Percentiles rank a stretch among this genome's conserved stretches.
Evolutionary conservation across 2,329 filamentous ascomycete genomes (phyloP).

Genomic region (Trichoderma citrinoviride): DNA sequence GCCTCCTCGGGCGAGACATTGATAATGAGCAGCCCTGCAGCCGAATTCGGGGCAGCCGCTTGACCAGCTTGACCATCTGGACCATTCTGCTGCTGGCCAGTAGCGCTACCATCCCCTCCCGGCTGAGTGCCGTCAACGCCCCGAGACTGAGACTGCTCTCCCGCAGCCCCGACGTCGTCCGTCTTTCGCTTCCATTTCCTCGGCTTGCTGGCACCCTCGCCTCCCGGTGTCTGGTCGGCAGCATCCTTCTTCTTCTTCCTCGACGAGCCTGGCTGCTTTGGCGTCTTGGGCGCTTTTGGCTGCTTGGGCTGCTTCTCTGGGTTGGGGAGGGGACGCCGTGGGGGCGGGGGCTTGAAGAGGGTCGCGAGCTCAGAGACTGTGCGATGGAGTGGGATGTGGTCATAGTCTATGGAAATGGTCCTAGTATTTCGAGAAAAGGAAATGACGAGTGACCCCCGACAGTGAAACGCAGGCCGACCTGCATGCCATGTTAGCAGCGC

Average conservation of each 20-base stretch:
- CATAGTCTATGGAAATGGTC: conserved; percentile 52
- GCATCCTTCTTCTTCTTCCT: conserved; percentile 29
- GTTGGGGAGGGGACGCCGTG: conserved; percentile 29
- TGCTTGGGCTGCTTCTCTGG: conserved; percentile 31
- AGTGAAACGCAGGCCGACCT: conserved; percentile 60
- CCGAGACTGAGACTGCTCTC: background rate
- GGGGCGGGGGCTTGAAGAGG: conserved; percentile 46
- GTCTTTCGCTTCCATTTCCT: conserved; percentile 33
- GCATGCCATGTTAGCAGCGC: conserved; percentile 16
- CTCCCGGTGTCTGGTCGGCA: conserved; percentile 27
- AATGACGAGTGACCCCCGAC: conserved; percentile 50
- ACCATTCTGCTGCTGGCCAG: background rate
- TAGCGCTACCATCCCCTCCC: background rate
- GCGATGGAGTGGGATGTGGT: conserved; percentile 56
- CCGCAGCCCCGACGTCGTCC: background rate
- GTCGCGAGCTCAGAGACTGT: conserved; percentile 52
- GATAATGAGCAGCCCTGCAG: conserved; percentile 26
- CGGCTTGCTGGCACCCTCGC: conserved; percentile 29
- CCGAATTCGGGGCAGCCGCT: conserved; percentile 20
- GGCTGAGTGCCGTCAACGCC: background rate
- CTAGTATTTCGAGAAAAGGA: conserved; percentile 48
- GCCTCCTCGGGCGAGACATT: conserved; percentile 46
- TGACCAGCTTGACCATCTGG: conserved; percentile 11
- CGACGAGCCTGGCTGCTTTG: conserved; percentile 30
- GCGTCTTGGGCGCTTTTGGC: conserved; percentile 31